Conservation (phyloP, 148 eudicot species). For the Pouteria glomerata region DNA sequence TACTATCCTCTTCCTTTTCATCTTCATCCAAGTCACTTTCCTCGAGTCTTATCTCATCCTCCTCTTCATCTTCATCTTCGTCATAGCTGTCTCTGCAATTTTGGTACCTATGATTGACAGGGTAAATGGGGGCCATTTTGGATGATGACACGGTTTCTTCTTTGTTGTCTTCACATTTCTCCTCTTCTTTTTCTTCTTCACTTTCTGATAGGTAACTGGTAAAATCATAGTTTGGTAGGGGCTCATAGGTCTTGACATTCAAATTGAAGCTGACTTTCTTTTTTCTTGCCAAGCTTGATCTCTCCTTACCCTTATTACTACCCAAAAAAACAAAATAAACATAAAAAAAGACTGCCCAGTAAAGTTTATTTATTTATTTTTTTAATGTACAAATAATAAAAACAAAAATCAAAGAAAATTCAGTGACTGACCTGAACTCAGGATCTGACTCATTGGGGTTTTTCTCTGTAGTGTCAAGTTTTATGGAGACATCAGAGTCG, state of each 20-base stretch:
- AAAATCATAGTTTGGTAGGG: conserved; percentile 29
- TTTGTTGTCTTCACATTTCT: conserved; percentile 9
- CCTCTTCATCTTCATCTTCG: conserved; percentile 31
- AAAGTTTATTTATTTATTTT: not conserved
- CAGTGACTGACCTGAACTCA: conserved; percentile 24
- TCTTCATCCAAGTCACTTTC: conserved; percentile 21
- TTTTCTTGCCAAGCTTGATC: conserved; percentile 27
- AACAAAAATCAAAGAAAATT: not conserved
- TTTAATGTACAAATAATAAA: not conserved
- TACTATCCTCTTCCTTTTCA: conserved; percentile 20
- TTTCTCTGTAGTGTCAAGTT: conserved; percentile 7
- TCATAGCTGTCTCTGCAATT: conserved; percentile 27
- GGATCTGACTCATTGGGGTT: conserved; percentile 15
- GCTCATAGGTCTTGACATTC: conserved; percentile 64
- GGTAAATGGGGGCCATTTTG: not conserved
- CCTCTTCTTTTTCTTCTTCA: conserved; percentile 20
- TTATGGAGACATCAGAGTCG: conserved; percentile 23
- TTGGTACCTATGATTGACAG: conserved; percentile 24
- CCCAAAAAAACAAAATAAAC: not conserved
- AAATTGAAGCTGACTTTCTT: conserved; percentile 73
- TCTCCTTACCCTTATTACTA: conserved; percentile 36
- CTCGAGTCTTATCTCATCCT: conserved; percentile 16
- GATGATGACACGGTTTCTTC: conserved; percentile 9
- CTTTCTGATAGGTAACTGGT: conserved; percentile 13
- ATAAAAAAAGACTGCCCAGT: not conserved